phyloP scores from a whole-genome alignment of 768 basidiomycete species.

The Serendipita indica region DNA sequence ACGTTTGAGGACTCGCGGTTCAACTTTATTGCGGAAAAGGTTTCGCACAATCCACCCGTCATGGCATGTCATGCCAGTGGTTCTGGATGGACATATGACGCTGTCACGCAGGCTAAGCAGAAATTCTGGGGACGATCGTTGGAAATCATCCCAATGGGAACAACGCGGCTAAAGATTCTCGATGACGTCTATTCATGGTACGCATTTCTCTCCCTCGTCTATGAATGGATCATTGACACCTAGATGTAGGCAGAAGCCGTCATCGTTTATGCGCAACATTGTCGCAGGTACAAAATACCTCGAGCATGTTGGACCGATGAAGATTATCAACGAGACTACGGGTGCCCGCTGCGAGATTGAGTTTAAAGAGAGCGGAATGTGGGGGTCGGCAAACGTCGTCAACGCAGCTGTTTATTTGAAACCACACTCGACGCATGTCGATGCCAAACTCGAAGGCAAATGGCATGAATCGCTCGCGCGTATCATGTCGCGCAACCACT shows the following conservation, averaged over 20 bases:
- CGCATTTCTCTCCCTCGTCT: conserved; percentile 16
- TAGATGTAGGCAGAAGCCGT: conserved; percentile 57
- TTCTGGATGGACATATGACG: conserved; percentile 55
- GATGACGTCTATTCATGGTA: conserved; percentile 60
- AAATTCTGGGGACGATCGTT: conserved; percentile 77
- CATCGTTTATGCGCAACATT: conserved; percentile 76
- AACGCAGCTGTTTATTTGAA: conserved; percentile 40
- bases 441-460: conserved; percentile 65
- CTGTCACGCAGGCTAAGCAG: conserved; percentile 68
- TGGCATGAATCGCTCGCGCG: conserved; percentile 78
- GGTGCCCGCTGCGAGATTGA: conserved; percentile 53
- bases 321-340: conserved; percentile 45
- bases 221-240: conserved; percentile 2
- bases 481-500: conserved; percentile 48
- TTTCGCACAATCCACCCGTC: conserved; percentile 58
- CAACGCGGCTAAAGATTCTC: conserved; percentile 49
- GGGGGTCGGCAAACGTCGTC: conserved; percentile 57
- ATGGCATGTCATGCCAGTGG: conserved; percentile 80
- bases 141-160: conserved; percentile 72
- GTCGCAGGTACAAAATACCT: conserved; percentile 86
- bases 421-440: conserved; percentile 33
- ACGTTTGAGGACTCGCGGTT: conserved; percentile 73
- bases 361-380: conserved; percentile 76
- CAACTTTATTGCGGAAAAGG: conserved; percentile 79
- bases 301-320: conserved; percentile 71